Evolutionary conservation across 352 stramenopile species (phyloP), one percentile per base, ranked within the genome.

Genomic region (Phytophthora niederhauseri): DNA sequence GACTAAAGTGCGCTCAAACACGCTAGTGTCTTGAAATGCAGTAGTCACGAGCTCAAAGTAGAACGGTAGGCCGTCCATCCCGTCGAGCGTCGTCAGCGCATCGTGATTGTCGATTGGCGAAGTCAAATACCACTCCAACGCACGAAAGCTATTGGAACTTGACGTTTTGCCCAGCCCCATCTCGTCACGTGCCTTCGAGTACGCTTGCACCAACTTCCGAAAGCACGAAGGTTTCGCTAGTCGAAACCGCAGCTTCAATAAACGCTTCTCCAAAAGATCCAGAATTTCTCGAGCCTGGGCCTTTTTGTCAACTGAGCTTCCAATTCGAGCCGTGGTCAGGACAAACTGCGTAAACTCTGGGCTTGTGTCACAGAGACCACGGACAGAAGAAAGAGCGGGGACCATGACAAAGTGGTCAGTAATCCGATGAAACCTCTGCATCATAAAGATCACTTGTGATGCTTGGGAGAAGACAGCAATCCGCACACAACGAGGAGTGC

Each of bases 341-440:
- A 54, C 54, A 48, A 69, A 65, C 9, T 19, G 24, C 11, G 26
- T 34, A 14, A 73, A 62, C 12, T 26, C n/a, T 7, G 26, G 24
- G 5, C 19, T 62, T 52, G 61, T 69, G 1, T 22, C 54, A 38
- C 66, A 65, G 1, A 66, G 55, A n/a, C 54, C 26, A n/a, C 56
- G 50, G 14, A 58, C 38, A 28, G 66, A 48, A 28, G 48, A 49
- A 48, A 73, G 54, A 7, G 28, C 28, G 12, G 48, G 19, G 15
- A n/a, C 46, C 2, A 52, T 26, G n/a, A 24, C 22, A 41, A 14
- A 41, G 9, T 14, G 34, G 34, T 41, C 11, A 26, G 62, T 60
- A 48, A 61, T 49, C 4, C 66, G 66, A 49, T 73, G 38, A 2
- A 73, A 51, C 30, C 61, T 69, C 61, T 73, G 60, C 66, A 73